Evolutionary conservation across 192 early-diverging fungal genomes (phyloP).

Genomic region (Lobosporangium transversale): DNA sequence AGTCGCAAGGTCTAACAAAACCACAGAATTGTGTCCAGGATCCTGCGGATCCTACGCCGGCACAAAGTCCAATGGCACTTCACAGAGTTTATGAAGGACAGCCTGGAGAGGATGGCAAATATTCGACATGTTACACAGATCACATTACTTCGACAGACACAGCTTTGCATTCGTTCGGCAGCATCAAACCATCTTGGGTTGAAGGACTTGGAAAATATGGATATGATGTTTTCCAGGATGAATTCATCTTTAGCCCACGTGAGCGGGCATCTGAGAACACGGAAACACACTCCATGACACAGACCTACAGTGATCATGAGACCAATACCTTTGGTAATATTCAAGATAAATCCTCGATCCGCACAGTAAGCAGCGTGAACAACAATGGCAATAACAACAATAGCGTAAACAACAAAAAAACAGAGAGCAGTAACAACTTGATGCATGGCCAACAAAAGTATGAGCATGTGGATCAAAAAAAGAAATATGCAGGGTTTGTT

Average conservation of each 20-base stretch:
- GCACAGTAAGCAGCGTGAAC: background rate
- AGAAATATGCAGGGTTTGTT: background rate
- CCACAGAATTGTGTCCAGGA: slow-evolving; percentile 4
- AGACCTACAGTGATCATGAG: slow-evolving; percentile 10
- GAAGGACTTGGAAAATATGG: too few species aligned
- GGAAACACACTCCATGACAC: slow-evolving; percentile 14
- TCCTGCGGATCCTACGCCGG: slow-evolving; percentile 29
- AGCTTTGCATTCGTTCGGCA: too few species aligned
- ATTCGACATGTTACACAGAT: slow-evolving; percentile 5
- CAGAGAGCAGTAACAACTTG: background rate
- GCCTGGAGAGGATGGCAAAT: background rate
- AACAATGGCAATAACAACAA: background rate
- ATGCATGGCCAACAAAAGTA: background rate
- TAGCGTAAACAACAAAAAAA: too few species aligned
- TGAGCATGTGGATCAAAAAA: background rate
- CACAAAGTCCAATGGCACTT: slow-evolving; percentile 1
- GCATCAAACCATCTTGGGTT: too few species aligned
- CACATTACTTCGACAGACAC: too few species aligned
- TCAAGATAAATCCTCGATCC: too few species aligned
- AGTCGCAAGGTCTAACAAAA: background rate
- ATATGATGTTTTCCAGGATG: too few species aligned
- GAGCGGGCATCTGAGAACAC: slow-evolving; percentile 4
- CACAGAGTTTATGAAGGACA: background rate
- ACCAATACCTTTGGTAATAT: too few species aligned
- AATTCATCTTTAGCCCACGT: slow-evolving; percentile 18